Percentiles rank a stretch among this genome's conserved stretches.
Conservation (phyloP, 352 stramenopile species). For the Globisporangium splendens region DNA sequence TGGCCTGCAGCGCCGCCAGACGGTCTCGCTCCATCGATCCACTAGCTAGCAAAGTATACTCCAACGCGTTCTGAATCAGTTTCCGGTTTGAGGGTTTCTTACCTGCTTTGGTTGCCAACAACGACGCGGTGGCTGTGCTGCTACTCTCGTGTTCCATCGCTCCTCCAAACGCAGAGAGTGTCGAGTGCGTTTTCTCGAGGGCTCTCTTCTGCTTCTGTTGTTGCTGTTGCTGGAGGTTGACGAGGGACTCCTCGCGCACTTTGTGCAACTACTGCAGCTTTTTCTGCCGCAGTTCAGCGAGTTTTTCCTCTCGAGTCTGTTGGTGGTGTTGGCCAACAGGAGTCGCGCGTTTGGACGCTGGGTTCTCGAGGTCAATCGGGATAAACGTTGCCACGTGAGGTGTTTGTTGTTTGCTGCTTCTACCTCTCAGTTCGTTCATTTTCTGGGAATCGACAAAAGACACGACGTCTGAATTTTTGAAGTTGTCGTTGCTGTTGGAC, state of each 20-base stretch:
- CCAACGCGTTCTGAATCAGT: conserved; percentile 76
- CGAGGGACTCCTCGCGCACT: conserved; percentile 20
- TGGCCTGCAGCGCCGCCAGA: conserved; percentile 29
- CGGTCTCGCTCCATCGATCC: conserved; percentile 60
- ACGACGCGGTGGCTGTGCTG: too few relatives aligned
- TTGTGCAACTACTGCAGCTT: conserved; percentile 67
- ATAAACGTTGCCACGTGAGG: conserved; percentile 19
- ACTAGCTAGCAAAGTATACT: conserved; percentile 71
- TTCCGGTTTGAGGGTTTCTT: conserved; percentile 63
- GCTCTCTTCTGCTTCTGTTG: conserved; percentile 15
- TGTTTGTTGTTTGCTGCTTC: conserved; percentile 1
- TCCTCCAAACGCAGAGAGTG: not conserved
- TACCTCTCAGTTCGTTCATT: too few relatives aligned
- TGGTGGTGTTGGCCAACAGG: not conserved
- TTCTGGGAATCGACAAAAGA: too few relatives aligned
- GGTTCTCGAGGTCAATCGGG: conserved; percentile 12
- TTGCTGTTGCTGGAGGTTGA: conserved; percentile 27
- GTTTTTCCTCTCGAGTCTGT: conserved; percentile 13
- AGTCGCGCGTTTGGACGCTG: not conserved
- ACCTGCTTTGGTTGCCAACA: too few relatives aligned
- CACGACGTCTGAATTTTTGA: too few relatives aligned
- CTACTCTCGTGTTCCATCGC: not conserved
- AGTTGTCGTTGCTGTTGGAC: not conserved
- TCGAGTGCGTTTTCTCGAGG: conserved; percentile 7
- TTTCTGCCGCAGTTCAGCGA: conserved; percentile 48